Conservation (phyloP, 371 early-diverging fungal species). For the Mucor racemosus region DNA sequence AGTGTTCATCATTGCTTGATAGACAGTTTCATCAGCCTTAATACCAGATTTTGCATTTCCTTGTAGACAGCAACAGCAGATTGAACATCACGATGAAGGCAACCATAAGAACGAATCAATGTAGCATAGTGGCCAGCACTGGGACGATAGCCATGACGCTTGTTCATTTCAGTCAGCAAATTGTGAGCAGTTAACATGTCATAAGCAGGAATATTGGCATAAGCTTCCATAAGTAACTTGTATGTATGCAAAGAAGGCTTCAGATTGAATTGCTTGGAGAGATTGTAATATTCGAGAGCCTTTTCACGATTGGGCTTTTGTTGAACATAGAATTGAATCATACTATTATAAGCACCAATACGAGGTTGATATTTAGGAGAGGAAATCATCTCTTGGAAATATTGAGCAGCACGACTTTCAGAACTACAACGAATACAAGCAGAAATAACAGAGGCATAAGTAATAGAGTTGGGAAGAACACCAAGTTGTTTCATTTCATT, state of each 20-base stretch:
- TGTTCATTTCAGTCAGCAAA: conserved; percentile 53
- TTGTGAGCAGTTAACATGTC: conserved; percentile 63
- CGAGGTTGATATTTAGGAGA: conserved; percentile 64
- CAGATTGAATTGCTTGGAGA: conserved; percentile 45
- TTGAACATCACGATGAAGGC: conserved; percentile 58
- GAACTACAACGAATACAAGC: conserved; percentile 61
- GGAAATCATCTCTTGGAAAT: conserved; percentile 58
- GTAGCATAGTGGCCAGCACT: conserved; percentile 60
- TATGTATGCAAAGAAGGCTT: conserved; percentile 62
- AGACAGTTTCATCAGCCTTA: conserved; percentile 53
- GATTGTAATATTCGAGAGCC: conserved; percentile 58
- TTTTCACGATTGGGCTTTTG: conserved; percentile 59
- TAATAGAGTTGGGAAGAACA: conserved; percentile 62
- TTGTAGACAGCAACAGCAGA: conserved; percentile 57
- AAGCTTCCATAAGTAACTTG: conserved; percentile 62
- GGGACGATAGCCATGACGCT: conserved; percentile 50
- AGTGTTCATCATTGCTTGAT: conserved; percentile 62
- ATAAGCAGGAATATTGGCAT: conserved; percentile 64
- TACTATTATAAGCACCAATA: conserved; percentile 61
- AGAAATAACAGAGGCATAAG: conserved; percentile 65
- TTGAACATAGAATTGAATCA: conserved; percentile 70
- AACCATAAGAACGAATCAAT: conserved; percentile 64
- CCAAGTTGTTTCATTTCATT: conserved; percentile 59
- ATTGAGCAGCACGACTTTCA: conserved; percentile 53
- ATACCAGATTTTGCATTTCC: conserved; percentile 52